A percentile compares a stretch with the other conserved stretches of the same genome.
These are phyloP conservation scores for Talaromyces rugulosus DNA, from an alignment of 2,329 filamentous ascomycete genomes.

Conservation along the genomic window DNA sequence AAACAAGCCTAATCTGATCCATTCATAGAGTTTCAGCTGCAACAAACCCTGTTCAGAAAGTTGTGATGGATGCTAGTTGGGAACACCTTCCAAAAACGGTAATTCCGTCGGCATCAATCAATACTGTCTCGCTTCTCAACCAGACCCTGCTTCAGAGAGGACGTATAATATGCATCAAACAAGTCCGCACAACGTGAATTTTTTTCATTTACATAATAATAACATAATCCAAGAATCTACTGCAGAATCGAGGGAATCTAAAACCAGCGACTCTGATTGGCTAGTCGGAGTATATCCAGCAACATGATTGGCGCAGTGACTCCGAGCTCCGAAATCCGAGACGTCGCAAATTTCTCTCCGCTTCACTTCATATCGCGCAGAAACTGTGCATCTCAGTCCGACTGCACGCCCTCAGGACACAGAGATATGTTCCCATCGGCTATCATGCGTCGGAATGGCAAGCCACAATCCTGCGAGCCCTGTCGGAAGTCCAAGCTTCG, in stretches of 20 bases:
- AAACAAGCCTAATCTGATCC: background rate
- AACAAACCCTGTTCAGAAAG: background rate
- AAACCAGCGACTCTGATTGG: background rate
- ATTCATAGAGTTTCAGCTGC: too few species aligned
- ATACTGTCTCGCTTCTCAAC: background rate
- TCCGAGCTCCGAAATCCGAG: background rate
- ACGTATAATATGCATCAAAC: background rate
- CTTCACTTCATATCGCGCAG: background rate
- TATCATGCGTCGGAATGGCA: constrained; percentile 31
- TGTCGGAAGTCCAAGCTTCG: constrained; percentile 35
- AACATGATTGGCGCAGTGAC: background rate
- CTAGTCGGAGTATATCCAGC: background rate
- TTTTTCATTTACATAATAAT: background rate
- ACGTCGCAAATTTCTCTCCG: background rate
- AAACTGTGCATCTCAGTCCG: background rate
- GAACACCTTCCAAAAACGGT: background rate
- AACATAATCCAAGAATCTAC: background rate
- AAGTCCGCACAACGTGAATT: background rate
- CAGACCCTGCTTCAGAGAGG: background rate
- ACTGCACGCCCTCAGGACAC: background rate
- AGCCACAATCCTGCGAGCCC: constrained; percentile 34
- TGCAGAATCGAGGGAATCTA: background rate
- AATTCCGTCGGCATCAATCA: background rate
- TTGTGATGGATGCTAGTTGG: background rate
- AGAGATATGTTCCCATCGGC: constrained; percentile 2